A percentile compares a stretch with the other conserved stretches of the same genome.
phyloP scores from a whole-genome alignment of 202 grass and related monocot species.

The Tripidium arundinaceum region DNA sequence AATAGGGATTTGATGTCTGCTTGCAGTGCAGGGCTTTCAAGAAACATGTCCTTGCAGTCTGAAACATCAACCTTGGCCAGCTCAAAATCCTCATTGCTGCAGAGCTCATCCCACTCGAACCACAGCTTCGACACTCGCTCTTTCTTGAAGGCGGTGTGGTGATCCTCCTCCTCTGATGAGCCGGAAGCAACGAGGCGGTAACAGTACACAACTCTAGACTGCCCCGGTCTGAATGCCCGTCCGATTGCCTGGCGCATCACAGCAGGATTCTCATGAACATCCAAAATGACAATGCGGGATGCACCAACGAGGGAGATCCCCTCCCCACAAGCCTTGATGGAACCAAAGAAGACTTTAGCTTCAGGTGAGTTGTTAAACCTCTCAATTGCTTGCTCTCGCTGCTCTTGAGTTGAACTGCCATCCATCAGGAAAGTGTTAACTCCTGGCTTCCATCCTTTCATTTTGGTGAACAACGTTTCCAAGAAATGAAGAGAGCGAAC shows the following conservation, averaged over 20 bases:
- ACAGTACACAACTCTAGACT: slow-evolving; percentile 57
- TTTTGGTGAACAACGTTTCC: slow-evolving; percentile 55
- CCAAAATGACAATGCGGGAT: slow-evolving; percentile 75
- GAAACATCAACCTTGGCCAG: slow-evolving; percentile 44
- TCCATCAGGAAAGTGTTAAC: slow-evolving; percentile 57
- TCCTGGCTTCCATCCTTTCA: slow-evolving; percentile 62
- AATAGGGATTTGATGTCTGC: slow-evolving; percentile 53
- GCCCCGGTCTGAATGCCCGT: slow-evolving; percentile 76
- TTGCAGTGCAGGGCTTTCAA: slow-evolving; percentile 44
- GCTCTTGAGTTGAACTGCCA: slow-evolving; percentile 42
- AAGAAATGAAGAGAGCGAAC: slow-evolving; percentile 59
- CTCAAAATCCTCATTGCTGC: slow-evolving; percentile 38
- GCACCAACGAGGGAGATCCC: slow-evolving; percentile 86
- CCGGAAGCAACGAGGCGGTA: slow-evolving; percentile 62
- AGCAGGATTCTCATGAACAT: slow-evolving; percentile 86
- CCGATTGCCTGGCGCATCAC: slow-evolving; percentile 83
- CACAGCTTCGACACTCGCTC: slow-evolving; percentile 68
- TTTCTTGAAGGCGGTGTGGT: slow-evolving; percentile 57
- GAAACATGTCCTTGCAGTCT: slow-evolving; percentile 49
- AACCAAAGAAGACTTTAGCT: slow-evolving; percentile 80
- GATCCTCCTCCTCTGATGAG: slow-evolving; percentile 64
- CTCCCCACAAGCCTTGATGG: slow-evolving; percentile 90
- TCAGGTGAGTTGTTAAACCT: slow-evolving; percentile 70
- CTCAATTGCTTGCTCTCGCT: slow-evolving; percentile 59
- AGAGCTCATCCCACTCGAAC: slow-evolving; percentile 70